Conservation (phyloP, 441 rosid genomes). For the Eugenia klotzschiana region DNA sequence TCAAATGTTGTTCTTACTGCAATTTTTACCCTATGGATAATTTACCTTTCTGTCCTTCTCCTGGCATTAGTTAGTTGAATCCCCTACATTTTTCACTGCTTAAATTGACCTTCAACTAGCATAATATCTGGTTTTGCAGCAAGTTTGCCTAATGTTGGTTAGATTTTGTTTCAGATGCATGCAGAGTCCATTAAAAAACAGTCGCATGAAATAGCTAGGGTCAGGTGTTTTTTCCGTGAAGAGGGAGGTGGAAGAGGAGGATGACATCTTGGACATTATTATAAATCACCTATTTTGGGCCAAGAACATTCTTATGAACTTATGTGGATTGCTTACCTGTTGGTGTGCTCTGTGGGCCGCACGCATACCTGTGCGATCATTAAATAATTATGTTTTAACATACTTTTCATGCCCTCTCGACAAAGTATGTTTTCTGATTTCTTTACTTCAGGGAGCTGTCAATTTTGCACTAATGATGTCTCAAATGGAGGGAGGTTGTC, state of each 20-base stretch:
- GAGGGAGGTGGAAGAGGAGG: not conserved
- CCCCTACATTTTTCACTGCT: not conserved
- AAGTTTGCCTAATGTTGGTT: not conserved
- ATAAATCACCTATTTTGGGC: not conserved
- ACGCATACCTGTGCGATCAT: not conserved
- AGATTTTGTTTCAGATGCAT: not conserved
- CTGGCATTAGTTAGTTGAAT: not conserved
- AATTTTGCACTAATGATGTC: constrained; percentile 99
- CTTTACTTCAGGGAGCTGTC: constrained; percentile 77
- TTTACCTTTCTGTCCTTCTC: not conserved
- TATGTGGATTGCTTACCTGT: not conserved
- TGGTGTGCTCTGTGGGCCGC: not conserved
- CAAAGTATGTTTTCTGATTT: not conserved
- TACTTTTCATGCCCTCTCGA: not conserved
- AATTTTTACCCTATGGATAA: not conserved
- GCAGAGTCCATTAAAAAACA: not conserved
- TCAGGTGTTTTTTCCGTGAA: not conserved
- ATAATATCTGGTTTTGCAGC: not conserved
- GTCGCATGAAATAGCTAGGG: not conserved
- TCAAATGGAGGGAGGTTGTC: constrained; percentile 99
- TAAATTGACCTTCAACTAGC: not conserved
- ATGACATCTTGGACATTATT: not conserved
- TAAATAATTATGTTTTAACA: not conserved
- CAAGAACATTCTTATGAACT: not conserved
- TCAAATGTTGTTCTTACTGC: not conserved